Conservation (phyloP, 2,329 filamentous ascomycete species). For the Mariannaea sp. region DNA sequence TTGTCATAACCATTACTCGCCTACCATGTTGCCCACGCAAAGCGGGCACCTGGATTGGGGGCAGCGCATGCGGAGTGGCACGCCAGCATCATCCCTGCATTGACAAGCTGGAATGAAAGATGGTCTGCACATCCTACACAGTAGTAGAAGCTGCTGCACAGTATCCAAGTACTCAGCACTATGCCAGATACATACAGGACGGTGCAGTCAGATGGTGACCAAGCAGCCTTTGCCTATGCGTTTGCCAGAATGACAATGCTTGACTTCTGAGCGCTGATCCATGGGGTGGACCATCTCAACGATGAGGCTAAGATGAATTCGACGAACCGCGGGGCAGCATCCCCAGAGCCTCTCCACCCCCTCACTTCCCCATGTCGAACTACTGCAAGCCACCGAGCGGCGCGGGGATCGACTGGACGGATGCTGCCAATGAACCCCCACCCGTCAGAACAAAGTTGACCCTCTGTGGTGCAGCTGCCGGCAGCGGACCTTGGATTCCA, state of each 20-base stretch:
- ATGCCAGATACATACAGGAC: too few species aligned
- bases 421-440: neutral
- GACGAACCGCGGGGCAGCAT: conserved; percentile 16
- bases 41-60: neutral
- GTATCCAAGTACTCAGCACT: too few species aligned
- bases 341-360: conserved; percentile 24
- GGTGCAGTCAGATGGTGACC: too few species aligned
- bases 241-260: neutral
- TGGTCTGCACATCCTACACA: too few species aligned
- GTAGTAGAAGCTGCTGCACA: too few species aligned
- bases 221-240: too few species aligned
- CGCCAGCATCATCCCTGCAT: neutral
- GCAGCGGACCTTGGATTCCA: neutral
- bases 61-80: neutral
- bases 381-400: conserved; percentile 36
- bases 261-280: neutral
- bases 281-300: neutral
- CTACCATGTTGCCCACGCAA: conserved; percentile 13
- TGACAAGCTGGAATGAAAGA: conserved; percentile 7
- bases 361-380: conserved; percentile 35
- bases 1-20: conserved; percentile 11
- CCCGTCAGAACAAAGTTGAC: neutral
- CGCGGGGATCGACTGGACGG: conserved; percentile 21
- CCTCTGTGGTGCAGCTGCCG: conserved; percentile 12
- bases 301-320: conserved; percentile 1